Conservation (phyloP, 2,329 filamentous ascomycete species). For the Talaromyces piceae region DNA sequence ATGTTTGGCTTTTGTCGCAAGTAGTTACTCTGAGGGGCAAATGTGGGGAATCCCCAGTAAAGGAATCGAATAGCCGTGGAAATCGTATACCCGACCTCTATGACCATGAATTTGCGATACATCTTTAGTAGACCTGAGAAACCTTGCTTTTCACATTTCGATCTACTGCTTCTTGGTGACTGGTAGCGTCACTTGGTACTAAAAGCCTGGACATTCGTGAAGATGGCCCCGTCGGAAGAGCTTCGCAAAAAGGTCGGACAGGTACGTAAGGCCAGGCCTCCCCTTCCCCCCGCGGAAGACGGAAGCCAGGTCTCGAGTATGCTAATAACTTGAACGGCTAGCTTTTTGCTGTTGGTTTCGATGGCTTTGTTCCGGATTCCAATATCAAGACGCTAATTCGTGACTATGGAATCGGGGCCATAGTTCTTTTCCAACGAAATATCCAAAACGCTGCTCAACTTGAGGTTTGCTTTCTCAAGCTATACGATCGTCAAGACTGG, state of each 20-base stretch:
- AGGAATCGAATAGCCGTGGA: not conserved
- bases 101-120: no score
- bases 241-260: slow-evolving; percentile 28
- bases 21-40: not conserved
- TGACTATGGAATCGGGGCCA: slow-evolving; percentile 34
- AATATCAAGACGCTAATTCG: slow-evolving; percentile 38
- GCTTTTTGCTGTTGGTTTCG: slow-evolving; percentile 41
- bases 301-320: no score
- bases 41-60: not conserved
- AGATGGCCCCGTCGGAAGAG: not conserved
- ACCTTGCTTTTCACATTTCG: no score
- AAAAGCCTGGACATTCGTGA: no score
- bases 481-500: not conserved
- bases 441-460: slow-evolving; percentile 33
- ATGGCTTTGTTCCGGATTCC: slow-evolving; percentile 30
- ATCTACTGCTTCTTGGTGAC: no score
- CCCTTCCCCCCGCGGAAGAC: not conserved
- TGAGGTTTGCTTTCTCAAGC: slow-evolving; percentile 15
- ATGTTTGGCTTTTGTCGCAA: no score
- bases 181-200: no score
- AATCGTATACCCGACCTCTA: not conserved
- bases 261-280: slow-evolving; percentile 19
- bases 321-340: slow-evolving; percentile 14
- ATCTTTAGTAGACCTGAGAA: no score
- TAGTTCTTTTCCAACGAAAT: slow-evolving; percentile 39